Conservation (phyloP, 2,329 filamentous ascomycete genomes). For the Calonectria crousiana region DNA sequence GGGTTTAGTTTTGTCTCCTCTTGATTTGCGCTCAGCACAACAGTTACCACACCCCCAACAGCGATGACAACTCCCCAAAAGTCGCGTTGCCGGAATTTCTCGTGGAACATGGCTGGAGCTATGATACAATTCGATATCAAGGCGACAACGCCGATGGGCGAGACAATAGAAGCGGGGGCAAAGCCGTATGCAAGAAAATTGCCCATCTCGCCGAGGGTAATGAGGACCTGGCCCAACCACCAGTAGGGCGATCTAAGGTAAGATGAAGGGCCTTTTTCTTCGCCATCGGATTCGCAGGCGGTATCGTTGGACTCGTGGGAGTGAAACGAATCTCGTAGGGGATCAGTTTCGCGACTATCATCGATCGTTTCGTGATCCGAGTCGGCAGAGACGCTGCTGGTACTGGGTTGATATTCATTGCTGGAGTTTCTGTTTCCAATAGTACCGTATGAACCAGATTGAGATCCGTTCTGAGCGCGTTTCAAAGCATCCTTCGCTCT, state of each 20-base stretch:
- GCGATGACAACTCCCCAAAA: slow-evolving; percentile 90
- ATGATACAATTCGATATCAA: slow-evolving; percentile 97
- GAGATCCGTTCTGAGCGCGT: slow-evolving; percentile 51
- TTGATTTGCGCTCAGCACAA: slow-evolving; percentile 90
- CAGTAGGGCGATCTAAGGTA: slow-evolving; percentile 95
- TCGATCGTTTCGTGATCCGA: slow-evolving; percentile 51
- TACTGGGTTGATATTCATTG: slow-evolving; percentile 39
- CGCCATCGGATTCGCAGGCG: slow-evolving; percentile 37
- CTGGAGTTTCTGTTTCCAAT: slow-evolving; percentile 37
- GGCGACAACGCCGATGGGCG: slow-evolving; percentile 95
- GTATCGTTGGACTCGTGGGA: slow-evolving; percentile 50
- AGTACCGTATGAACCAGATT: slow-evolving; percentile 51
- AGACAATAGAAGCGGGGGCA: slow-evolving; percentile 96
- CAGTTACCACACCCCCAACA: slow-evolving; percentile 87
- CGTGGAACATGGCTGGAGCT: slow-evolving; percentile 92
- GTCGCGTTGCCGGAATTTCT: slow-evolving; percentile 86
- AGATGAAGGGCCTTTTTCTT: slow-evolving; percentile 65
- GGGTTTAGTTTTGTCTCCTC: slow-evolving; percentile 93
- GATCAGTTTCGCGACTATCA: slow-evolving; percentile 60
- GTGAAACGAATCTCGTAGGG: slow-evolving; percentile 63
- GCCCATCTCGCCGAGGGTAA: slow-evolving; percentile 92
- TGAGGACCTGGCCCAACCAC: slow-evolving; percentile 95
- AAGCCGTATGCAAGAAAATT: slow-evolving; percentile 99
- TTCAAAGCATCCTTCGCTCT: slow-evolving; percentile 67
- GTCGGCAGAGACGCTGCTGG: slow-evolving; percentile 13